A percentile compares a stretch with the other conserved stretches of the same genome.
phyloP scores from a whole-genome alignment of 225 moss, liverwort and hornwort genomes.

The Neckera pumila region DNA sequence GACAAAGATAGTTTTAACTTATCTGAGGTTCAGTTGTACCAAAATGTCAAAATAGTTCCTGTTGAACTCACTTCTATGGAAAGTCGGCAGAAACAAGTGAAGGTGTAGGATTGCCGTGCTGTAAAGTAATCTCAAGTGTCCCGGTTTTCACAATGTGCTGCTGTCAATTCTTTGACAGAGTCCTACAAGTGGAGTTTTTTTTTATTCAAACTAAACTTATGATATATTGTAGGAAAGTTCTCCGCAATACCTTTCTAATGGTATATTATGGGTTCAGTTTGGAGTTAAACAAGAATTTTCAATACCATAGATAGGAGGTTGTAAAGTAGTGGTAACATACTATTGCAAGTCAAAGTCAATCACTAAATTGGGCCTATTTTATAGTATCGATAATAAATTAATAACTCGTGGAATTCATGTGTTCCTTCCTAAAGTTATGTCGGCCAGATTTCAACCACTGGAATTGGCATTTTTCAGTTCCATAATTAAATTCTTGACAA shows the following conservation, averaged over 20 bases:
- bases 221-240: rapidly evolving
- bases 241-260: background rate
- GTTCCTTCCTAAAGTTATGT: background rate
- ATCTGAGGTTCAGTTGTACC: too few species aligned
- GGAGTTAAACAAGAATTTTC: background rate
- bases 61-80: background rate
- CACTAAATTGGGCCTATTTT: background rate
- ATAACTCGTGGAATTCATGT: background rate
- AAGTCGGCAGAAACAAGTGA: background rate
- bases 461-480: too few species aligned
- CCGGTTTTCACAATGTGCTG: background rate
- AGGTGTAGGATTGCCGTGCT: background rate
- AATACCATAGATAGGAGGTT: background rate
- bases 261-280: background rate
- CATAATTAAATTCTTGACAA: too few species aligned
- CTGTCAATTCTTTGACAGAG: background rate
- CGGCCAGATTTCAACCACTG: rapidly evolving
- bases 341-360: background rate
- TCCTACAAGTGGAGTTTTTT: background rate
- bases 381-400: background rate
- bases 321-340: background rate
- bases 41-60: too few species aligned
- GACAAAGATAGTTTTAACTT: too few species aligned
- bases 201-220: background rate
- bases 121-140: background rate